phyloP scores from a whole-genome alignment of 1,284 basidiomycete species.

The Papiliotrema nemorosa region DNA sequence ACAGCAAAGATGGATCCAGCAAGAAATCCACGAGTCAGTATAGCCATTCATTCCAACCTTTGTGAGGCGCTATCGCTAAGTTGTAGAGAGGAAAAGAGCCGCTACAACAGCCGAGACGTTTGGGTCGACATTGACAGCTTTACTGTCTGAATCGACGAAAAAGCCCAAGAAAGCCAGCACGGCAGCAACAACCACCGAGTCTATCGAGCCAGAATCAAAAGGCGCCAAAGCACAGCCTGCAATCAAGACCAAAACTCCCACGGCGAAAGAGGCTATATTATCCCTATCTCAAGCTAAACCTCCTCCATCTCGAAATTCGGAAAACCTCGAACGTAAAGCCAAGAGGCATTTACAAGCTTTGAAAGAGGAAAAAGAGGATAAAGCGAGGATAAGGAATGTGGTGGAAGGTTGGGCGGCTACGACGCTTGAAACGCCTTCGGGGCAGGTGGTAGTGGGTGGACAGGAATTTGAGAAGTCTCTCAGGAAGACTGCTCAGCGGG shows the following conservation, averaged over 20 bases:
- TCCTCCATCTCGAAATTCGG: conserved; percentile 35
- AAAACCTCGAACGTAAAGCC: conserved; percentile 29
- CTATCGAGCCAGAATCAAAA: conserved; percentile 3
- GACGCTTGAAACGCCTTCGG: conserved; percentile 12
- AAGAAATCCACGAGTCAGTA: conserved; percentile 9
- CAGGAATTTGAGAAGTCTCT: conserved; percentile 50
- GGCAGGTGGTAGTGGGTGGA: conserved; percentile 28
- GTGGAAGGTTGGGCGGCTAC: conserved; percentile 44
- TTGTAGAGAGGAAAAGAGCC: conserved; percentile 42
- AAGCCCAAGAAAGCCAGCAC: conserved; percentile 9
- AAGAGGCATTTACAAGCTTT: conserved; percentile 35
- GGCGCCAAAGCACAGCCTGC: conserved; percentile 5
- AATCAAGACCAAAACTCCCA: conserved; percentile 3
- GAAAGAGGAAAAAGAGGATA: conserved; percentile 43
- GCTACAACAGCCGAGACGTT: conserved; percentile 43
- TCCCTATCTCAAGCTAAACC: conserved; percentile 34
- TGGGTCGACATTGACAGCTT: conserved; percentile 43
- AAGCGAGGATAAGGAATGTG: conserved; percentile 42
- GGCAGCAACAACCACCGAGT: conserved; percentile 3
- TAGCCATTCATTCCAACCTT: not conserved
- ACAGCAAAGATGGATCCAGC: not conserved
- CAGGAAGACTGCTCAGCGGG: conserved; percentile 50
- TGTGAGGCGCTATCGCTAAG: too few species aligned
- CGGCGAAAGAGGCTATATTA: conserved; percentile 31
- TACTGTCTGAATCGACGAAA: conserved; percentile 34